Evolutionary conservation across 2,329 filamentous ascomycete genomes (phyloP), one percentile per base, ranked within the genome.

Genomic region (Aspergillus tubingensis): DNA sequence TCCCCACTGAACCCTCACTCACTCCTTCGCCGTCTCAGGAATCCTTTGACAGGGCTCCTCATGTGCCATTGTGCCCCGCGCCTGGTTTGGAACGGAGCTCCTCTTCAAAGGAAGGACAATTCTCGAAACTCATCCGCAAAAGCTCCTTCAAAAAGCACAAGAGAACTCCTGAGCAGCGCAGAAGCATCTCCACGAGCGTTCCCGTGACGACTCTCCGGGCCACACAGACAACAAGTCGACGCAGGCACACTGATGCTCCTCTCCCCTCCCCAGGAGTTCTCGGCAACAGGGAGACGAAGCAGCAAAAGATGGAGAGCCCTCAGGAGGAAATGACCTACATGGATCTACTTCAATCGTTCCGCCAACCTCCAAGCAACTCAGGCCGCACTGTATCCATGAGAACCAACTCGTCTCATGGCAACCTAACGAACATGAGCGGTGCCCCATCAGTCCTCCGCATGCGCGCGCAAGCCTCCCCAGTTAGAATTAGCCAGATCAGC

Each of bases 211-310:
- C 66, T 44, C 59, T 67, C 44, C 62, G 67, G 32, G 60, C 64
- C 25, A 64, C 69, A 8, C 56, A 62, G 30, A 63, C 68, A 17
- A 50, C 66, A 30, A 54, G 63, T 44, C 72, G 69, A 58, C 72
- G 77, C 62, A 70, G 77, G 56, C 77, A 79, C 65, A 79, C 77
- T 13, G 77, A 78, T 55, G 76, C 76, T 25, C 75, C 76, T 17
- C 67, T 70, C n/a, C 74, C 75, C 3, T 72, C 72, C 7, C 64
- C 69, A 5, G 67, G 65, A 3, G 67, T 76, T 54, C 57, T 76
- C 30, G 67, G 71, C 13, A 63, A 67, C 15, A 48, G 67, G 21
- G 58, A 64, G 21, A 47, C 61, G 8, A 59, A 54, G 11, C 49
- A 64, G 23, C 52, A 61, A 8, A 47, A 58, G 3, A 41, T 53